A percentile compares a stretch with the other conserved stretches of the same genome.
These are phyloP conservation scores for Tylopilus subfusipes DNA, from an alignment of 768 basidiomycete genomes.

Conservation along the genomic window DNA sequence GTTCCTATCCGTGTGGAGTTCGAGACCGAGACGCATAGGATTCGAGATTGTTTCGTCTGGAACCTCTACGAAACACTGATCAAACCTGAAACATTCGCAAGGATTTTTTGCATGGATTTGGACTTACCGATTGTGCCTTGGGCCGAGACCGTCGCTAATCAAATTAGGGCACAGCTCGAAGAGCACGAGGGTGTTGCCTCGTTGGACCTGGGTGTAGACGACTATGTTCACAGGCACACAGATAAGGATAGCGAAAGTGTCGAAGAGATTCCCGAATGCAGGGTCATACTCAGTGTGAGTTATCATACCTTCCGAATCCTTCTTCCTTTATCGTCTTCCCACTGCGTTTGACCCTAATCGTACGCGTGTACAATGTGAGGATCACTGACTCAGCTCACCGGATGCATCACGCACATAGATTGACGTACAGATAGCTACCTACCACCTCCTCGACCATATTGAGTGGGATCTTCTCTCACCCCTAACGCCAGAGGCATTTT, in stretches of 20 bases:
- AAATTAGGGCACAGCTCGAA: constrained; percentile 88
- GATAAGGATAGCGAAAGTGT: constrained; percentile 41
- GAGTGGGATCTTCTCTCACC: constrained; percentile 98
- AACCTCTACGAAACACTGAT: constrained; percentile 86
- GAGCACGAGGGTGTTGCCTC: constrained; percentile 82
- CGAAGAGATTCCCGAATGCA: constrained; percentile 71
- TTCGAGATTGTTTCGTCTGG: constrained; percentile 96
- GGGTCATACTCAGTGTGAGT: constrained; percentile 76
- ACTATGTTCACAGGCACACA: constrained; percentile 14
- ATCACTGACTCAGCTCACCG: constrained; percentile 7
- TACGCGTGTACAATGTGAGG: constrained; percentile 15
- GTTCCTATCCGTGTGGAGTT: constrained; percentile 95
- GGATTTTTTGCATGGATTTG: constrained; percentile 83
- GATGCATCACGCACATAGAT: constrained; percentile 50
- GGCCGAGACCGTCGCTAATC: constrained; percentile 75
- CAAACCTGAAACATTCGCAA: constrained; percentile 81
- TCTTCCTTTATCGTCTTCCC: constrained; percentile 9
- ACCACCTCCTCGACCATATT: constrained; percentile 91
- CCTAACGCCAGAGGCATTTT: constrained; percentile 84
- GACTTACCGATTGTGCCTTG: constrained; percentile 67
- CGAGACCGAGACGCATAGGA: constrained; percentile 85
- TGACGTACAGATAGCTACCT: constrained; percentile 92
- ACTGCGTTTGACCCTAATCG: constrained; percentile 11
- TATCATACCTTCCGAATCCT: background rate
- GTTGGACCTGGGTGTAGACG: constrained; percentile 60